phyloP scores from a whole-genome alignment of 2,329 filamentous ascomycete genomes.

The Sporothrix inflata region DNA sequence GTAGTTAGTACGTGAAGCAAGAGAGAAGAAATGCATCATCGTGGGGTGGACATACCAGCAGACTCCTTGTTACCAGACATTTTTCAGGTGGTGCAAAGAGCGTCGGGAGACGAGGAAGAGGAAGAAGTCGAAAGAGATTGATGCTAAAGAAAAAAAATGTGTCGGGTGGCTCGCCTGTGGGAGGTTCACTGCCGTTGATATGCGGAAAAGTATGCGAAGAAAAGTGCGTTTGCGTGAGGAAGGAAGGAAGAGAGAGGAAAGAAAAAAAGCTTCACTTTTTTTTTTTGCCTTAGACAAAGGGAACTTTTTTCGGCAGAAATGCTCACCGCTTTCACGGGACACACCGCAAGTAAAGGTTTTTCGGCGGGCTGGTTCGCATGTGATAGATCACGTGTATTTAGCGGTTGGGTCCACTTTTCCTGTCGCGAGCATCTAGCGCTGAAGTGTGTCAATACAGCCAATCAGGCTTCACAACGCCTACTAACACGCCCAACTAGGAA shows the following conservation, averaged over 20 bases:
- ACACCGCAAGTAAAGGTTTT: neutral
- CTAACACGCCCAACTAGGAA: constrained; percentile 18
- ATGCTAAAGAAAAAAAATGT: constrained; percentile 11
- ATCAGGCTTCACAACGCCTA: neutral
- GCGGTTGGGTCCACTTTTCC: neutral
- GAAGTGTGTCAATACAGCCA: neutral
- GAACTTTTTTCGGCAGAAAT: constrained; percentile 19
- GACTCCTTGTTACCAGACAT: constrained; percentile 32
- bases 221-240: constrained; percentile 5
- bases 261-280: constrained; percentile 2
- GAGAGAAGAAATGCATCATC: neutral
- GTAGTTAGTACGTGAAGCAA: neutral
- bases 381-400: neutral
- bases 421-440: neutral
- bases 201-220: neutral
- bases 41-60: constrained; percentile 6
- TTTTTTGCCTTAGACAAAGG: constrained; percentile 2
- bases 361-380: neutral
- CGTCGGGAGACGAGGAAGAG: constrained; percentile 4
- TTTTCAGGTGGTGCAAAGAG: constrained; percentile 21
- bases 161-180: constrained; percentile 34
- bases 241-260: neutral
- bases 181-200: constrained; percentile 35
- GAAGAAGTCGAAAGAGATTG: neutral
- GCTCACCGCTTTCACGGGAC: neutral